Conservation (phyloP, 176 grass and related monocot genomes). For the Leersia perrieri region DNA sequence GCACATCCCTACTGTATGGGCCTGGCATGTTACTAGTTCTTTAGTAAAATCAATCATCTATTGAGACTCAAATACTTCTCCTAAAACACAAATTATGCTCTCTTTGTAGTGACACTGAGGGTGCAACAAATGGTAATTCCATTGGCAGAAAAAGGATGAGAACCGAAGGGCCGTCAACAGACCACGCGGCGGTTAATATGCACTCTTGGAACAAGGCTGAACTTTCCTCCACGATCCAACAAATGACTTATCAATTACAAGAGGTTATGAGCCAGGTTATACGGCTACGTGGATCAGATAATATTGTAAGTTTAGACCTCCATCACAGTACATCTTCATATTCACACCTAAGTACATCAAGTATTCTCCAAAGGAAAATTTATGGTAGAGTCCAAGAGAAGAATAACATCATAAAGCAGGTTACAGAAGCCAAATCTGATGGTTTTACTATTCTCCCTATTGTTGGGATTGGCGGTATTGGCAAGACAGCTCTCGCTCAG, state of each 20-base stretch:
- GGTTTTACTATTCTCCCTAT: neutral
- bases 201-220: neutral
- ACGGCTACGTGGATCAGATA: neutral
- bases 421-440: neutral
- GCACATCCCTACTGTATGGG: too few relatives aligned
- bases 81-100: too few relatives aligned
- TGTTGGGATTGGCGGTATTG: slow-evolving; percentile 26
- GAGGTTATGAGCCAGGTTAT: neutral
- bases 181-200: too few relatives aligned
- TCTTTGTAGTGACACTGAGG: neutral
- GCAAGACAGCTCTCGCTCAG: slow-evolving; percentile 32
- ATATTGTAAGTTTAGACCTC: neutral
- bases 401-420: neutral
- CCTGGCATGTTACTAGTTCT: too few relatives aligned
- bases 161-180: too few relatives aligned
- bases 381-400: slow-evolving; percentile 19
- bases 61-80: too few relatives aligned
- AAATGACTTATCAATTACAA: neutral
- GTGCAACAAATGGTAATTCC: neutral
- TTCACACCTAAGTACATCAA: neutral
- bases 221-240: neutral
- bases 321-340: neutral
- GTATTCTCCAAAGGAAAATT: neutral
- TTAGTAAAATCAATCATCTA: too few relatives aligned
- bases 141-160: neutral